Percentiles rank a stretch among this genome's conserved stretches.
Evolutionary conservation across 208 protist genomes (phyloP).

Genomic region (Leishmania arabica): DNA sequence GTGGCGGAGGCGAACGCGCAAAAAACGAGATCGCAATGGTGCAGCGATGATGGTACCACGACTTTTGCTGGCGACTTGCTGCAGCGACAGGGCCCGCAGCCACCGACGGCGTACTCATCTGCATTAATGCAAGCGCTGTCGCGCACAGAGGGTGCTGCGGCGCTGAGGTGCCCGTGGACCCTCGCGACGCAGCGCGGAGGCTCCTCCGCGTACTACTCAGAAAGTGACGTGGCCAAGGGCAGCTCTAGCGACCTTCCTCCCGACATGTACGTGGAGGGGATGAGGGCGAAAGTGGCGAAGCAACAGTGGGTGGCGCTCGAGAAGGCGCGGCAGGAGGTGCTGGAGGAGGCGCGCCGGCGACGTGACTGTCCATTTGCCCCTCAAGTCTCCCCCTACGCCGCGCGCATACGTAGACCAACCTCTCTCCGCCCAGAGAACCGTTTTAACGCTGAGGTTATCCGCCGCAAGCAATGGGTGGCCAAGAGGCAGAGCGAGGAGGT

Average conservation of each 20-base stretch:
- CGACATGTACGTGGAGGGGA: slow-evolving; percentile 74
- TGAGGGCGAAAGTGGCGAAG: slow-evolving; percentile 75
- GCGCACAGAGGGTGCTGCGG: slow-evolving; percentile 41
- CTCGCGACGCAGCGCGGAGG: slow-evolving; percentile 7
- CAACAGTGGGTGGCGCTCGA: slow-evolving; percentile 84
- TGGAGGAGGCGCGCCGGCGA: slow-evolving; percentile 56
- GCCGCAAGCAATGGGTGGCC: slow-evolving; percentile 62
- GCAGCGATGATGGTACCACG: background rate
- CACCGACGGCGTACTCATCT: slow-evolving; percentile 42
- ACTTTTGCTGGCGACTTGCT: background rate
- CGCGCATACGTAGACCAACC: slow-evolving; percentile 54
- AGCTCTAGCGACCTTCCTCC: slow-evolving; percentile 16
- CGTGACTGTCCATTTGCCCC: slow-evolving; percentile 82
- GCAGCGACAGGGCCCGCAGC: background rate
- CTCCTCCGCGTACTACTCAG: slow-evolving; percentile 7
- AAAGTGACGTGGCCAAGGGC: slow-evolving; percentile 1
- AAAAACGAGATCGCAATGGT: background rate
- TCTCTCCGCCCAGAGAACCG: slow-evolving; percentile 75
- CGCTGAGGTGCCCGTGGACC: slow-evolving; percentile 22
- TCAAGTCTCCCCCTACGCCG: slow-evolving; percentile 65
- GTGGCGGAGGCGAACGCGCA: background rate
- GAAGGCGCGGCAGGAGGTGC: slow-evolving; percentile 61
- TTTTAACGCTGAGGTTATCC: slow-evolving; percentile 62
- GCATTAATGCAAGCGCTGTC: slow-evolving; percentile 66
- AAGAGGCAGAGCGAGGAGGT: slow-evolving; percentile 57